Conservation (phyloP, 2,329 filamentous ascomycete species). For the Hymenoscyphus fraxineus region DNA sequence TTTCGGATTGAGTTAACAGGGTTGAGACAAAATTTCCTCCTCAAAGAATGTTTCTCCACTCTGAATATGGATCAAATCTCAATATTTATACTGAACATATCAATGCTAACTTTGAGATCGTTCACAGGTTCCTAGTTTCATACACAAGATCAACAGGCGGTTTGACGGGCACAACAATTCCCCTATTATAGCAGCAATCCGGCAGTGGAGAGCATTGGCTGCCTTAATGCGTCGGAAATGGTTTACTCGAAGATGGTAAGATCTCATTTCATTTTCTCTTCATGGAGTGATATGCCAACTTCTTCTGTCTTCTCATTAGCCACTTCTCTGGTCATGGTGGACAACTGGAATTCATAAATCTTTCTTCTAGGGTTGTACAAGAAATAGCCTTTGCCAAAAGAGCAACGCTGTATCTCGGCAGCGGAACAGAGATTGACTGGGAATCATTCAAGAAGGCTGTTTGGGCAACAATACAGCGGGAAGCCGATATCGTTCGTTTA, state of each 20-base stretch:
- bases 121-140: not conserved
- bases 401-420: slow-evolving; percentile 6
- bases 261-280: not conserved
- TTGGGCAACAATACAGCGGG: not conserved
- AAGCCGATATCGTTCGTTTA: not conserved
- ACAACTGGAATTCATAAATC: not conserved
- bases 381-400: slow-evolving; percentile 4
- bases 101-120: too few species aligned
- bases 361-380: not conserved
- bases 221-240: not conserved
- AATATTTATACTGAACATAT: too few species aligned
- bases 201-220: not conserved
- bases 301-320: not conserved
- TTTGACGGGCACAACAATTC: not conserved
- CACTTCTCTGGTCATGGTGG: not conserved
- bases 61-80: too few species aligned
- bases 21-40: too few species aligned
- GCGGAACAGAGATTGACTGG: not conserved
- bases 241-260: not conserved
- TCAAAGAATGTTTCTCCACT: too few species aligned
- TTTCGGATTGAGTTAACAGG: too few species aligned
- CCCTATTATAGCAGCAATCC: not conserved
- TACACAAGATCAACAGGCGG: not conserved
- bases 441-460: not conserved
- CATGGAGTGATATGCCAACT: not conserved